Conservation (phyloP, 2,329 filamentous ascomycete genomes). For the Thielaviopsis musarum region DNA sequence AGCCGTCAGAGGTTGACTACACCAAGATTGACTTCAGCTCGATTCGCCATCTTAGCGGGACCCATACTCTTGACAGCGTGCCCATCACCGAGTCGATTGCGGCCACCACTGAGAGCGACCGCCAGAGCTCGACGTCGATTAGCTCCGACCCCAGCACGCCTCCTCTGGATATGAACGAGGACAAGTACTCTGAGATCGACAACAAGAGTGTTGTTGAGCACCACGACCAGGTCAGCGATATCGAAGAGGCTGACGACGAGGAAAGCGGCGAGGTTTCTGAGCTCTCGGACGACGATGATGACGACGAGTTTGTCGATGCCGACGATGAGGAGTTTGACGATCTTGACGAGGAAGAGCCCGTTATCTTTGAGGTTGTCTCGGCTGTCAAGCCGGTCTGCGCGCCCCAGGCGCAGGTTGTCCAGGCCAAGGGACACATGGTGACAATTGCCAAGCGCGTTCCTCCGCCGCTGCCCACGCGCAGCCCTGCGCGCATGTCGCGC, state of each 20-base stretch:
- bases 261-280: slow-evolving; percentile 17
- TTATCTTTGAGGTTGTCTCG: slow-evolving; percentile 49
- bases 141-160: slow-evolving; percentile 11
- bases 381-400: slow-evolving; percentile 36
- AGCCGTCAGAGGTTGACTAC: slow-evolving; percentile 36
- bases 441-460: slow-evolving; percentile 68
- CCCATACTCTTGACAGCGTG: slow-evolving; percentile 20
- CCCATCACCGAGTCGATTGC: slow-evolving; percentile 11
- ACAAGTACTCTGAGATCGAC: slow-evolving; percentile 5
- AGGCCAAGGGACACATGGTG: slow-evolving; percentile 62
- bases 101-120: slow-evolving; percentile 10
- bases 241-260: slow-evolving; percentile 12
- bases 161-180: slow-evolving; percentile 6
- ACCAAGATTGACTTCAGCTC: slow-evolving; percentile 39
- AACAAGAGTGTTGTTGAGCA: background rate
- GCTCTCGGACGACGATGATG: slow-evolving; percentile 18
- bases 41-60: slow-evolving; percentile 28
- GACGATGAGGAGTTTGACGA: slow-evolving; percentile 32
- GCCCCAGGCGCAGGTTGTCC: slow-evolving; percentile 46
- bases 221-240: background rate
- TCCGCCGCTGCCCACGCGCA: slow-evolving; percentile 62
- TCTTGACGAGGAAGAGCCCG: slow-evolving; percentile 42
- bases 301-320: slow-evolving; percentile 24
- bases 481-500: slow-evolving; percentile 45
- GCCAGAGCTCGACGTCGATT: slow-evolving; percentile 10